Evolutionary conservation across 2,329 filamentous ascomycete genomes (phyloP).

Genomic region (Ophiostoma perfectum): DNA sequence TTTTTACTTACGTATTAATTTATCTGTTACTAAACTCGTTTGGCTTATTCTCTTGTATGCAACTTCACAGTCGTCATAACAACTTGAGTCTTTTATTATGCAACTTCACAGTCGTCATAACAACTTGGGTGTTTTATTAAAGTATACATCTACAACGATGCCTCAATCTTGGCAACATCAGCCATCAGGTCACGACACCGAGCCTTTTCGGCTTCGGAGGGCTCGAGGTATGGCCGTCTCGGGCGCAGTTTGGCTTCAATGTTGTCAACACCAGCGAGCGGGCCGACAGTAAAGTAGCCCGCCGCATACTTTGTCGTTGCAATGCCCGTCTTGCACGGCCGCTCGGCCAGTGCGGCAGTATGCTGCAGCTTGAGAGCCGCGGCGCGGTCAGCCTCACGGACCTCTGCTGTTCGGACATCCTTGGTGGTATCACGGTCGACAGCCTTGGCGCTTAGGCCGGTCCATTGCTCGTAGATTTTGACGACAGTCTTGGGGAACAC

Average conservation of each 20-base stretch:
- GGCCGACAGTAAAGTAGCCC: conserved; percentile 50
- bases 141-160: conserved; percentile 27
- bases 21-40: background rate
- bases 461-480: conserved; percentile 57
- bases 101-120: background rate
- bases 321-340: conserved; percentile 60
- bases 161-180: conserved; percentile 43
- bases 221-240: conserved; percentile 55
- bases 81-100: background rate
- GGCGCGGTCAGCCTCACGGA: conserved; percentile 45
- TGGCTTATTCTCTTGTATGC: background rate
- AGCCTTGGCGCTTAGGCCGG: conserved; percentile 14
- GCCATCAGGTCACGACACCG: conserved; percentile 39
- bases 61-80: background rate
- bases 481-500: conserved; percentile 54
- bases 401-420: conserved; percentile 23
- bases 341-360: conserved; percentile 60
- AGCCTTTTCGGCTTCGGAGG: conserved; percentile 41
- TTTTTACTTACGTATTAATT: background rate
- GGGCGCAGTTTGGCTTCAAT: conserved; percentile 55
- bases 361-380: conserved; percentile 58
- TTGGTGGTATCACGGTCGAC: background rate
- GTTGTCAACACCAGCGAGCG: conserved; percentile 52
- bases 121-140: background rate
- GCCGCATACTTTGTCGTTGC: conserved; percentile 65